Conservation (phyloP, 2,329 filamentous ascomycete species). For the Fusarium sp. region DNA sequence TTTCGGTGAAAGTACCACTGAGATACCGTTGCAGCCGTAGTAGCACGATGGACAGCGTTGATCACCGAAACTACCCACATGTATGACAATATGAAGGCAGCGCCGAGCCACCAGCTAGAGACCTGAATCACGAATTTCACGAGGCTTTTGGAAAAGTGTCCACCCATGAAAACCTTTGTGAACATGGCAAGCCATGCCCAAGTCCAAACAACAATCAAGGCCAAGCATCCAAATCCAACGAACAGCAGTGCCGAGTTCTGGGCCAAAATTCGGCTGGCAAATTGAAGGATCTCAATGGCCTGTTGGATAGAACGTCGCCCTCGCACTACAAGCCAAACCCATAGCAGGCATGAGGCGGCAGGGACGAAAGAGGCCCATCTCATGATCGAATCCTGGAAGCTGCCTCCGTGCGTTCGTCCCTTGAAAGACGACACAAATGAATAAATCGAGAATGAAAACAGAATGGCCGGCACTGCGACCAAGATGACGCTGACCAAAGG, state of each 20-base stretch:
- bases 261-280: slow-evolving; percentile 87
- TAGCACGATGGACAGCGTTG: slow-evolving; percentile 88
- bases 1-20: slow-evolving; percentile 99
- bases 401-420: slow-evolving; percentile 78
- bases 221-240: slow-evolving; percentile 84
- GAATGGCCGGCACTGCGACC: slow-evolving; percentile 85
- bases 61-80: slow-evolving; percentile 93
- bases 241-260: slow-evolving; percentile 86
- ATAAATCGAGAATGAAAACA: slow-evolving; percentile 92
- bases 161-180: slow-evolving; percentile 93
- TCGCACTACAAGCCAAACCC: slow-evolving; percentile 86
- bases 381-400: slow-evolving; percentile 90
- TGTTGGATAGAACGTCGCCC: slow-evolving; percentile 84
- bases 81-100: slow-evolving; percentile 92
- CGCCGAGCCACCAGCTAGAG: slow-evolving; percentile 95
- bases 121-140: slow-evolving; percentile 82
- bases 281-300: slow-evolving; percentile 90
- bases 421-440: slow-evolving; percentile 91
- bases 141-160: slow-evolving; percentile 77
- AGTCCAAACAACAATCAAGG: slow-evolving; percentile 85
- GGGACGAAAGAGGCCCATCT: slow-evolving; percentile 87
- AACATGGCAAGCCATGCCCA: slow-evolving; percentile 99
- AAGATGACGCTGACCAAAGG: slow-evolving; percentile 85
- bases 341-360: slow-evolving; percentile 77
- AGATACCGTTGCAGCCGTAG: slow-evolving; percentile 93